Percentiles rank a stretch among this genome's conserved stretches.
These are phyloP conservation scores for Lipomyces yamanashiensis DNA, from an alignment of 805 yeast species.

Conservation along the genomic window DNA sequence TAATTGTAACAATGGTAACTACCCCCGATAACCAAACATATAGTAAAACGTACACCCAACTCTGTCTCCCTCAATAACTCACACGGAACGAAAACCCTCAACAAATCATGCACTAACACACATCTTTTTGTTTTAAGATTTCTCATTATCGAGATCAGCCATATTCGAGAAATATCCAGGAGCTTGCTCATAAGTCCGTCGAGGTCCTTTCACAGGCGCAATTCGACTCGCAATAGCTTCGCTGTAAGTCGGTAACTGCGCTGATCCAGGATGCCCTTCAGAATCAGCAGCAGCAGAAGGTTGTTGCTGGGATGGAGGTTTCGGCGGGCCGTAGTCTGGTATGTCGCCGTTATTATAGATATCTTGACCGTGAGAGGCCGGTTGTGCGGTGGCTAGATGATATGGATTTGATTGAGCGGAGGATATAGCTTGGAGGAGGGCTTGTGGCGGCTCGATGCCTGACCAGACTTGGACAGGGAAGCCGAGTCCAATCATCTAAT, in stretches of 20 bases:
- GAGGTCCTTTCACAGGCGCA: conserved; percentile 27
- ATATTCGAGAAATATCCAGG: conserved; percentile 26
- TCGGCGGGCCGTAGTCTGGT: conserved; percentile 8
- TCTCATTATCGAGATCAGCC: conserved; percentile 27
- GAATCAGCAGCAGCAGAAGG: neutral
- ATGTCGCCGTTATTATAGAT: neutral
- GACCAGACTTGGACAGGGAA: conserved; percentile 29
- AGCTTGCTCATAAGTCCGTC: conserved; percentile 24
- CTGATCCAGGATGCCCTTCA: neutral
- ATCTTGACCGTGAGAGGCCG: neutral
- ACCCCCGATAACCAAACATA: no score
- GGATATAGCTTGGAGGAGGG: conserved; percentile 18
- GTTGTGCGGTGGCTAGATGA: neutral
- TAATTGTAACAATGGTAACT: no score
- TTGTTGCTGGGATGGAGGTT: neutral
- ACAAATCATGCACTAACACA: neutral
- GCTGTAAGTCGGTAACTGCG: conserved; percentile 29
- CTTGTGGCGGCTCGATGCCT: conserved; percentile 32
- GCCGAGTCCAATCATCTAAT: conserved; percentile 17
- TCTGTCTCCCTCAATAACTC: neutral
- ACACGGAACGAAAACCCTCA: neutral
- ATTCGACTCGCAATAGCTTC: conserved; percentile 25
- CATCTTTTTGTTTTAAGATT: neutral
- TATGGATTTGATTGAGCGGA: conserved; percentile 7
- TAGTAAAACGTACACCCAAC: neutral